A percentile compares a stretch with the other conserved stretches of the same genome.
phyloP scores from a whole-genome alignment of 164 flowering plant species.

The Chimonanthus praecox region DNA sequence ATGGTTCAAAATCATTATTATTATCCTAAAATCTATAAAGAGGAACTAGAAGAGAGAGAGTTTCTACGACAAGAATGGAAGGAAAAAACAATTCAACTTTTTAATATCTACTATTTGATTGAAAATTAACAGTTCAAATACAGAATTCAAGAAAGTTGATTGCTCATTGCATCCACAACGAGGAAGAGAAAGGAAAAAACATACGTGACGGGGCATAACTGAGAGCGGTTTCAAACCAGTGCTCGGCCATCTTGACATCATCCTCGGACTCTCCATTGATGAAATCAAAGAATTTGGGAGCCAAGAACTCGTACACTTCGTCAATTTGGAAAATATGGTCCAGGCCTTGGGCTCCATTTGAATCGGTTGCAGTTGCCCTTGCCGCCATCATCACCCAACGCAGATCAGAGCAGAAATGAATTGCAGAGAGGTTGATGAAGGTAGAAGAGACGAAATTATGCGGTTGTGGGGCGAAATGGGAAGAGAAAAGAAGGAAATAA shows the following conservation, averaged over 20 bases:
- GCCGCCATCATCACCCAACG: background rate
- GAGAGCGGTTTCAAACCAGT: conserved; percentile 68
- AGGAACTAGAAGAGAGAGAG: too few relatives aligned
- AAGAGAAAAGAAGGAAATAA: background rate
- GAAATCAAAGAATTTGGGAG: conserved; percentile 78
- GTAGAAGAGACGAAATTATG: conserved; percentile 1
- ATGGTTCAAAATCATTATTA: too few relatives aligned
- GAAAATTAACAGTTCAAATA: too few relatives aligned
- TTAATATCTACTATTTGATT: too few relatives aligned
- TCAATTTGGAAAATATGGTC: conserved; percentile 34
- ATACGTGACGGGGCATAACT: conserved; percentile 84
- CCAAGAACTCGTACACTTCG: conserved; percentile 72
- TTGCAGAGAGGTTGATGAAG: background rate
- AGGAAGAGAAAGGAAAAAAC: conserved; percentile 14
- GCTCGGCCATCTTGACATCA: conserved; percentile 54
- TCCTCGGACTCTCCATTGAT: conserved; percentile 55
- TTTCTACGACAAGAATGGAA: too few relatives aligned
- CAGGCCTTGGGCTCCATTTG: background rate
- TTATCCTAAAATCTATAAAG: too few relatives aligned
- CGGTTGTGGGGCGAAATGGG: background rate
- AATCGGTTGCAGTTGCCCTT: background rate
- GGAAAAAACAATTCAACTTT: too few relatives aligned
- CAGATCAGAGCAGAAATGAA: background rate
- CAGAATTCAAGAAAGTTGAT: too few relatives aligned
- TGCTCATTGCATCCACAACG: too few relatives aligned